Conservation (phyloP, 2,329 filamentous ascomycete species). For the Monilinia vaccinii-corymbosi region DNA sequence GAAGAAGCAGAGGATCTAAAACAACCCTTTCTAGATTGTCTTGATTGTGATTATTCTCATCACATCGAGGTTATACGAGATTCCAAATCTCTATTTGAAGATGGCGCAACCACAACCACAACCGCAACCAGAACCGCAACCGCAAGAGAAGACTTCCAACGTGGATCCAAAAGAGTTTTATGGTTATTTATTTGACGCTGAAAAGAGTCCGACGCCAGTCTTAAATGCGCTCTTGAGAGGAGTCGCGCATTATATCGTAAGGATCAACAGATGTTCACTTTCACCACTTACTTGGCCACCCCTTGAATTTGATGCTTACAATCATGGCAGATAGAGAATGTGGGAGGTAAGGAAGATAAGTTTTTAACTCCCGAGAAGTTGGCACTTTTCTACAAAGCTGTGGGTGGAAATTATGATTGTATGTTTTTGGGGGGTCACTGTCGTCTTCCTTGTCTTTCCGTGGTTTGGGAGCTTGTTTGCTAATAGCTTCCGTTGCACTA, state of each 20-base stretch:
- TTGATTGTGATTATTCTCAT: neutral
- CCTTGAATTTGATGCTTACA: neutral
- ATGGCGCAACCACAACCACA: slow-evolving; percentile 9
- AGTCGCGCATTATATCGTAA: slow-evolving; percentile 62
- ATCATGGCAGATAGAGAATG: slow-evolving; percentile 40
- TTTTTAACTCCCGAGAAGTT: slow-evolving; percentile 58
- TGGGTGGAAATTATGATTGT: slow-evolving; percentile 69
- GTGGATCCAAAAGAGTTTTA: slow-evolving; percentile 36
- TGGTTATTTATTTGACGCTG: slow-evolving; percentile 56
- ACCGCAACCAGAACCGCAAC: slow-evolving; percentile 6
- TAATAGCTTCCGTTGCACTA: slow-evolving; percentile 13
- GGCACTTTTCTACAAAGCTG: slow-evolving; percentile 65
- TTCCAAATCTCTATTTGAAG: slow-evolving; percentile 10
- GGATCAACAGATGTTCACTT: slow-evolving; percentile 30
- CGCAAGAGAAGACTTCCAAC: slow-evolving; percentile 15
- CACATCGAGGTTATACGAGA: neutral
- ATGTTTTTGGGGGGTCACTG: slow-evolving; percentile 10
- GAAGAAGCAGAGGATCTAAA: neutral
- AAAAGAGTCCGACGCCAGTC: slow-evolving; percentile 58
- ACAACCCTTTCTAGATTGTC: neutral
- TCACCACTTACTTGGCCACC: neutral
- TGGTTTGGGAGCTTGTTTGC: slow-evolving; percentile 9
- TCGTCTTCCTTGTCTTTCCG: neutral
- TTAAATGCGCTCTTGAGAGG: slow-evolving; percentile 60
- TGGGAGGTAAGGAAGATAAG: slow-evolving; percentile 47